phyloP scores from a whole-genome alignment of 345 rosid genomes.

The Lepidium aucheri region DNA sequence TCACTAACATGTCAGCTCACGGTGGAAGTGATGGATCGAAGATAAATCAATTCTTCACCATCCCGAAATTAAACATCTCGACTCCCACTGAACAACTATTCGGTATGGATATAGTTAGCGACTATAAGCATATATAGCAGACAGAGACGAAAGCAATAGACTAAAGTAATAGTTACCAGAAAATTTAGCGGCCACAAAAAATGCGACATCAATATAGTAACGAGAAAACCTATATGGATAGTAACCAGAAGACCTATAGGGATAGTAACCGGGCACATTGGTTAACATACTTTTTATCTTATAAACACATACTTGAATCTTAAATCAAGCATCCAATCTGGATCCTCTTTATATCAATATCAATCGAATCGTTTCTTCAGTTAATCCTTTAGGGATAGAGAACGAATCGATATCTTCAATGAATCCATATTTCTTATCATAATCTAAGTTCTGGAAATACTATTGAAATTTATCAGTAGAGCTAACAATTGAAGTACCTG shows the following conservation, averaged over 20 bases:
- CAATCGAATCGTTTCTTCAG: slow-evolving; percentile 52
- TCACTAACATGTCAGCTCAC: slow-evolving; percentile 9
- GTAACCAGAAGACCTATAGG: too few species aligned
- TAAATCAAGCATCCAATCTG: slow-evolving; percentile 85
- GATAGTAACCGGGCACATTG: too few species aligned
- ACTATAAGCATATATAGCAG: too few species aligned
- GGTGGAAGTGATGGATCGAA: slow-evolving; percentile 10
- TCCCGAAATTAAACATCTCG: slow-evolving; percentile 7
- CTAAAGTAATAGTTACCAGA: too few species aligned
- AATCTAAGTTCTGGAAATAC: slow-evolving; percentile 61
- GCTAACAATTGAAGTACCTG: slow-evolving; percentile 36
- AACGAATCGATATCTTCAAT: slow-evolving; percentile 60
- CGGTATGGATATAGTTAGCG: too few species aligned
- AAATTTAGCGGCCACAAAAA: too few species aligned
- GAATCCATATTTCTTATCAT: slow-evolving; percentile 71
- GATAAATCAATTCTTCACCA: neutral
- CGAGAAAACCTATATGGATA: too few species aligned
- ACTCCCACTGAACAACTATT: neutral
- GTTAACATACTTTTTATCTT: too few species aligned
- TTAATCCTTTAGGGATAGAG: slow-evolving; percentile 79
- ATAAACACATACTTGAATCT: too few species aligned
- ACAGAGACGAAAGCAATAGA: too few species aligned
- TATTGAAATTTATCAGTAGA: slow-evolving; percentile 62
- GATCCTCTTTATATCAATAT: slow-evolving; percentile 73
- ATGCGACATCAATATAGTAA: too few species aligned